These are phyloP conservation scores for Lecanosticta acicola DNA, from an alignment of 2,329 filamentous ascomycete species.

Conservation along the genomic window DNA sequence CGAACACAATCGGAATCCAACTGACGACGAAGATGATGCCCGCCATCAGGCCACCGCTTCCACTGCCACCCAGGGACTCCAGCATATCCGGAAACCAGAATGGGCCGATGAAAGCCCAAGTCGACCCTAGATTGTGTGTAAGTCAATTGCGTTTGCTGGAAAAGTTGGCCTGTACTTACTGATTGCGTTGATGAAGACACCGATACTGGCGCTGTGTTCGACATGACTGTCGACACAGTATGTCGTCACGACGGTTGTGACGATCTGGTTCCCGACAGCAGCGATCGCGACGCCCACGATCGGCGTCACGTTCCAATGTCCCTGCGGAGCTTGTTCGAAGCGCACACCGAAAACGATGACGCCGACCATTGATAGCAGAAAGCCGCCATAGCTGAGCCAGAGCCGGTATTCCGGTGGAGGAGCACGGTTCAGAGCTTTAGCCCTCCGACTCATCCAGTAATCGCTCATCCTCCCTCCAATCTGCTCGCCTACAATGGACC, in stretches of 20 bases:
- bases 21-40: constrained; percentile 29
- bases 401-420: constrained; percentile 50
- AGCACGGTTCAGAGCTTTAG: constrained; percentile 30
- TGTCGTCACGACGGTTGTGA: constrained; percentile 56
- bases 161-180: constrained; percentile 48
- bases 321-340: constrained; percentile 39
- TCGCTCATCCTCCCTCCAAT: constrained; percentile 52
- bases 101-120: constrained; percentile 48
- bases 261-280: constrained; percentile 54
- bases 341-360: constrained; percentile 52
- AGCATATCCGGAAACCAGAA: constrained; percentile 42
- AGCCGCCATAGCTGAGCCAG: constrained; percentile 54
- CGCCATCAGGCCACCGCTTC: constrained; percentile 35
- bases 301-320: constrained; percentile 53
- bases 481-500: constrained; percentile 54
- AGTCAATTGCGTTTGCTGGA: constrained; percentile 21
- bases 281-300: constrained; percentile 44
- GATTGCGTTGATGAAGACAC: constrained; percentile 50
- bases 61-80: constrained; percentile 31
- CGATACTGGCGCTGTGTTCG: constrained; percentile 49
- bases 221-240: constrained; percentile 56
- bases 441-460: constrained; percentile 45
- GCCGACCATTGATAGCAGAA: constrained; percentile 47
- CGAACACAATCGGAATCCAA: constrained; percentile 24
- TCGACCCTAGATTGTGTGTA: constrained; percentile 36